Conservation (phyloP, 1,139 yeast genomes). For the Kurtzmaniella quercitrusa region DNA sequence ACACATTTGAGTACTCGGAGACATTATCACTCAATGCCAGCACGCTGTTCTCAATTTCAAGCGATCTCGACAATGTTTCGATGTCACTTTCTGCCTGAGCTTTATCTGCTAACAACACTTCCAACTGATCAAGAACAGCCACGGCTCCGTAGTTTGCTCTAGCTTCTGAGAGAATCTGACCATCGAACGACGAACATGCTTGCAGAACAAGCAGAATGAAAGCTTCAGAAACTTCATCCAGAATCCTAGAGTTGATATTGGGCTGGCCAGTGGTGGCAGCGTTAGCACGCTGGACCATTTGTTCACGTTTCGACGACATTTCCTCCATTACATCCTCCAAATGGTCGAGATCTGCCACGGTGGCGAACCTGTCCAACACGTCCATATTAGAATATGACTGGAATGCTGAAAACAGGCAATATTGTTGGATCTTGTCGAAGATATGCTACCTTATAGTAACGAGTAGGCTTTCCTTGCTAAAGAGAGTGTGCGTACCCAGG, state of each 20-base stretch:
- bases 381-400: not conserved
- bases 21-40: conserved; percentile 1
- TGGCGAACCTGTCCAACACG: not conserved
- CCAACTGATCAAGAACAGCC: not conserved
- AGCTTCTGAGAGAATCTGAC: not conserved
- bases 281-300: not conserved
- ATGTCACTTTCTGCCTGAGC: not conserved
- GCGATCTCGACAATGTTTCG: not conserved
- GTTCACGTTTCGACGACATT: not conserved
- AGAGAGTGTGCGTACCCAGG: too few relatives aligned
- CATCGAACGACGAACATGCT: not conserved
- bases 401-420: too few relatives aligned
- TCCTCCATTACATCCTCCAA: not conserved
- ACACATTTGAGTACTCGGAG: not conserved
- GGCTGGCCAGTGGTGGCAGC: not conserved
- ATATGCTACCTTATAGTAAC: too few relatives aligned
- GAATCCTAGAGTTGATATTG: not conserved
- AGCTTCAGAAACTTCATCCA: not conserved
- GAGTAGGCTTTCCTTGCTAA: too few relatives aligned
- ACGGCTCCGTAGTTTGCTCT: not conserved
- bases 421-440: too few relatives aligned
- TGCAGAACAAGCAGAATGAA: not conserved
- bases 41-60: not conserved
- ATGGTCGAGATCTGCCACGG: not conserved
- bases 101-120: not conserved